Percentiles rank a stretch among this genome's conserved stretches.
phyloP scores from a whole-genome alignment of 2,329 filamentous ascomycete genomes.

The Drechslerella dactyloides region DNA sequence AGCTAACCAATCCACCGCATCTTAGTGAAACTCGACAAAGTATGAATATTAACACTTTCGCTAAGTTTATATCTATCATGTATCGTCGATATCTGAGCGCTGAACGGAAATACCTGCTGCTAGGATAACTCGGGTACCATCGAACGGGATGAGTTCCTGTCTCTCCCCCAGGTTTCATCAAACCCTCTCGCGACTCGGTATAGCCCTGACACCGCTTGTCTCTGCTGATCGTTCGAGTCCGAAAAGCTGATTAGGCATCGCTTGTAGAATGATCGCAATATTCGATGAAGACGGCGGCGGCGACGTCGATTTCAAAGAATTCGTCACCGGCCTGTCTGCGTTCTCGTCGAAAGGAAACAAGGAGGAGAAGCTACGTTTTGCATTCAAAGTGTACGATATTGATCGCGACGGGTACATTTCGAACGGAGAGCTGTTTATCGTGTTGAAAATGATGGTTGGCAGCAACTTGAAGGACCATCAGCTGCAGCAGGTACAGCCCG shows the following conservation, averaged over 20 bases:
- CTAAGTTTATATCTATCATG: neutral
- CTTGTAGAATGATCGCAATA: slow-evolving; percentile 89
- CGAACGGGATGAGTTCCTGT: slow-evolving; percentile 97
- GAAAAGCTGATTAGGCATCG: neutral
- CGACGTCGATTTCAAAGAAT: slow-evolving; percentile 98
- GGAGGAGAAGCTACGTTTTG: slow-evolving; percentile 96
- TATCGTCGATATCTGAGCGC: slow-evolving; percentile 1
- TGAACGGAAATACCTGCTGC: slow-evolving; percentile 33
- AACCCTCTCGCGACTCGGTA: slow-evolving; percentile 95
- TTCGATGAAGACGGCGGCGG: slow-evolving; percentile 98
- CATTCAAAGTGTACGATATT: slow-evolving; percentile 99
- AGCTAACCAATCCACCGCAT: slow-evolving; percentile 14
- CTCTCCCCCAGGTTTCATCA: slow-evolving; percentile 93
- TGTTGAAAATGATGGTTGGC: slow-evolving; percentile 99
- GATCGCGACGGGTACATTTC: slow-evolving; percentile 98
- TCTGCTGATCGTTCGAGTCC: neutral
- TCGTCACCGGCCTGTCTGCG: slow-evolving; percentile 90
- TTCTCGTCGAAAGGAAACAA: slow-evolving; percentile 99
- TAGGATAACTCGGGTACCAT: slow-evolving; percentile 98
- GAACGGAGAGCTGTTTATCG: slow-evolving; percentile 98
- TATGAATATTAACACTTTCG: slow-evolving; percentile 58
- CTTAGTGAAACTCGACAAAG: slow-evolving; percentile 91
- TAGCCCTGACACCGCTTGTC: slow-evolving; percentile 13
- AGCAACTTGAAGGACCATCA: slow-evolving; percentile 99
- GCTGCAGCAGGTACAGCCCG: slow-evolving; percentile 73